phyloP scores from a whole-genome alignment of 306 rosid species.

The Glycine soja region DNA sequence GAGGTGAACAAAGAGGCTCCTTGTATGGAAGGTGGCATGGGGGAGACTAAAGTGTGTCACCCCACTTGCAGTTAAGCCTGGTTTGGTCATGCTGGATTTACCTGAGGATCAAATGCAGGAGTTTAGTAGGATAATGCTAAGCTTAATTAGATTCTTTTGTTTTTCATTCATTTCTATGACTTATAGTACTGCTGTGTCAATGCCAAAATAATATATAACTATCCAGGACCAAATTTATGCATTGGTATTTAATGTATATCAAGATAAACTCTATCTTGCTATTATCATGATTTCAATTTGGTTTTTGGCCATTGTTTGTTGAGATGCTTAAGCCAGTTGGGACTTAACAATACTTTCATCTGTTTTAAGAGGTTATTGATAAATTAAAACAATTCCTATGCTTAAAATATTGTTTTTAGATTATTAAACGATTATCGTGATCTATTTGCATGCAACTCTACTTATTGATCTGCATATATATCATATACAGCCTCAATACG shows the following conservation, averaged over 20 bases:
- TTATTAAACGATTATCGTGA: neutral
- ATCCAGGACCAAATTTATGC: neutral
- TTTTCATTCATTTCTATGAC: conserved; percentile 1
- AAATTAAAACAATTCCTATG: neutral
- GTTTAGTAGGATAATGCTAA: conserved; percentile 52
- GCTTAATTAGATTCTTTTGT: conserved; percentile 7
- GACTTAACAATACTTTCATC: neutral
- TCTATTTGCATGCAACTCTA: neutral
- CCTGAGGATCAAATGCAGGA: conserved; percentile 52
- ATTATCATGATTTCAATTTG: neutral
- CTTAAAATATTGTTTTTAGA: neutral
- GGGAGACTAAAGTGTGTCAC: conserved; percentile 57
- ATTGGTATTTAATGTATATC: neutral
- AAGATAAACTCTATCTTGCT: neutral
- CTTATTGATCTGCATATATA: neutral
- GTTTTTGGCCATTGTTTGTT: neutral
- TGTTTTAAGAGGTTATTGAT: neutral
- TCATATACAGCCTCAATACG: neutral
- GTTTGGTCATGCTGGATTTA: conserved; percentile 53
- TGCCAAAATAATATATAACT: neutral
- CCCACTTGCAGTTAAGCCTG: conserved; percentile 51
- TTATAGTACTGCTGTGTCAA: neutral
- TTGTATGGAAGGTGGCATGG: conserved; percentile 57
- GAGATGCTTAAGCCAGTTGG: neutral
- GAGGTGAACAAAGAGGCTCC: conserved; percentile 66